Evolutionary conservation across 2,329 filamentous ascomycete species (phyloP), one percentile per base, ranked within the genome.

Genomic region (Metarhizium rileyi): DNA sequence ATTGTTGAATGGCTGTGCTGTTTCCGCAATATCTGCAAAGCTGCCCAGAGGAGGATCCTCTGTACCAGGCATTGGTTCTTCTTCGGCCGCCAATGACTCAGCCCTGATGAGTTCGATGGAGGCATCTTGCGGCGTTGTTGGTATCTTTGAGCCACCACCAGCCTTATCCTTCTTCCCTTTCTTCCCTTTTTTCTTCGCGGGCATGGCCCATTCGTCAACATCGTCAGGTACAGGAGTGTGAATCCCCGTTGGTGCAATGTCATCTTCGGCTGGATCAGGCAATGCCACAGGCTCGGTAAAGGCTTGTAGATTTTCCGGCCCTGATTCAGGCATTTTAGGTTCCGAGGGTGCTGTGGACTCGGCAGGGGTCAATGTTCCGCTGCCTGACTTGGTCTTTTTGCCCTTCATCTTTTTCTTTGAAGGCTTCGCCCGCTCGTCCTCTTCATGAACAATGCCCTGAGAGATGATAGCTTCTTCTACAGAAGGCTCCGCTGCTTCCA

Each of bases 401-500:
- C n/a, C 27, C 23, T 30, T 43, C 36, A 62, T 60, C 48, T 67
- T 66, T 52, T 68, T 67, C 46, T 49, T 57, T 33, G 8, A 30
- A 46, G 23, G 22, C 47, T 35, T 51, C 26, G 50, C 51, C 57
- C 56, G 55, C 26, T 54, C 49, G n/a, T 57, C 55, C 23, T 25
- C 38, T 25, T 16, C 35, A 20, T 42, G 20, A 25, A 42, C 9
- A 2, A 12, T 25, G 5, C 25, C 22, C 8, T 14, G 16, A 42
- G 18, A 7, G 18, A 23, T 14, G 20, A 14, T 20, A 4, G 38
- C 16, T 10, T 42, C 20, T 9, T 42, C 38, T 25, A 42, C 22
- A 18, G 38, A 8, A 16, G 38, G 20, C 5, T 23, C 38, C 22
- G 4, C 16, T 25, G 22, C 14, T 20, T 23, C 10, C 10, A 12